Evolutionary conservation across 139 green algal species (phyloP).

Genomic region (Haematococcus lacustris): DNA sequence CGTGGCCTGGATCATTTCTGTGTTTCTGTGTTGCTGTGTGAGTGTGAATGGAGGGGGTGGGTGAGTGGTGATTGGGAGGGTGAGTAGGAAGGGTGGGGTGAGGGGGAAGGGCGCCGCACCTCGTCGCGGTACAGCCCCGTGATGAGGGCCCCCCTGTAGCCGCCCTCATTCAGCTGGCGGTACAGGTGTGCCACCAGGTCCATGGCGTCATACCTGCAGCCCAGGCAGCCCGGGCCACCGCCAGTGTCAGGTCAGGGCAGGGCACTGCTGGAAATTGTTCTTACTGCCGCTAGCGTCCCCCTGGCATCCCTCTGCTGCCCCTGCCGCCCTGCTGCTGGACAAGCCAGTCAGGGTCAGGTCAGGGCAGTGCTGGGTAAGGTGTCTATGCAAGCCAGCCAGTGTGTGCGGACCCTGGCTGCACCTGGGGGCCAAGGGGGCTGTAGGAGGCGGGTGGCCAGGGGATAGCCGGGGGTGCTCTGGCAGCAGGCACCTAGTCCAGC

Average conservation of each 20-base stretch:
- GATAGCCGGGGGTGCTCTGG: no score
- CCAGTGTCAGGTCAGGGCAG: not conserved
- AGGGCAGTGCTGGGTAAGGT: not conserved
- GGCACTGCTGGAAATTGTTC: not conserved
- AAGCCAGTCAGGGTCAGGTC: not conserved
- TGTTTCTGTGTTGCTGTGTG: no score
- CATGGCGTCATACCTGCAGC: conserved; percentile 38
- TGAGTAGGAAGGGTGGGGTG: no score
- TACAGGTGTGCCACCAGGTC: conserved; percentile 64
- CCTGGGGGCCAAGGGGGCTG: no score
- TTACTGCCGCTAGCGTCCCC: not conserved
- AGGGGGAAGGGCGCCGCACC: conserved; percentile 29
- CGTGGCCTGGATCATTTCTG: no score
- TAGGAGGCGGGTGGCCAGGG: no score
- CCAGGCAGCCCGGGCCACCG: not conserved
- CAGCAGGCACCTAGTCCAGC: no score
- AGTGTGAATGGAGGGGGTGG: no score
- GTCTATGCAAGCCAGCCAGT: not conserved
- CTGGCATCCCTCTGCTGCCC: not conserved
- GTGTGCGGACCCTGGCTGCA: not conserved
- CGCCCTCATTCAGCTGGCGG: conserved; percentile 24
- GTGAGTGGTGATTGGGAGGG: no score
- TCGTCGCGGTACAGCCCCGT: conserved; percentile 72
- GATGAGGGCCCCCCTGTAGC: conserved; percentile 53
- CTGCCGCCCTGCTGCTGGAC: not conserved